A percentile compares a stretch with the other conserved stretches of the same genome.
Conservation (phyloP, 83 land plant species). For the Picea abies region DNA sequence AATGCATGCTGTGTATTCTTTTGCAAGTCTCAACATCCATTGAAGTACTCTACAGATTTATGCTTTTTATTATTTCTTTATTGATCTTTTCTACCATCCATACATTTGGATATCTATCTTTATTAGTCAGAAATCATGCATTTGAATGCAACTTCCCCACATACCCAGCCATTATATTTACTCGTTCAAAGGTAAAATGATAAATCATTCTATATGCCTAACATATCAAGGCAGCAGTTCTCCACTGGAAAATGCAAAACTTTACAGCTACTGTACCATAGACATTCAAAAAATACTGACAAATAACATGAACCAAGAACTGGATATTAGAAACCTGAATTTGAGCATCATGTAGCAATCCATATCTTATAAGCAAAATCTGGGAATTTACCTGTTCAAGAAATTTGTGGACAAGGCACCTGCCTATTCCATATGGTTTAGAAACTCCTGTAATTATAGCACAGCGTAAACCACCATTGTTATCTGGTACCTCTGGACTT, state of each 20-base stretch:
- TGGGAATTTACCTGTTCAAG: background rate
- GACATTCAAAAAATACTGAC: background rate
- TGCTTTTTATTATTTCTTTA: background rate
- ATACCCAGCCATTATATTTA: background rate
- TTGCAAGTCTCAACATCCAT: background rate
- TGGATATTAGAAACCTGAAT: background rate
- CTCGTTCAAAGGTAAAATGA: background rate
- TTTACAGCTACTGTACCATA: background rate
- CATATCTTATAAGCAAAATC: background rate
- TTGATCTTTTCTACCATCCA: background rate
- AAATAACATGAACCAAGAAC: background rate
- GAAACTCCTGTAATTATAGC: slow-evolving; percentile 10
- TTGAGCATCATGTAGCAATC: background rate
- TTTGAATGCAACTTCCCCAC: background rate
- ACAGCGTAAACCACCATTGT: background rate
- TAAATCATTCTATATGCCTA: background rate
- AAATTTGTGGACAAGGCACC: slow-evolving; percentile 5
- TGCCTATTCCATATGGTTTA: slow-evolving; percentile 9
- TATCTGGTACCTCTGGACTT: background rate
- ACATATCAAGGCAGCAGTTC: background rate
- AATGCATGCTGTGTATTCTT: background rate
- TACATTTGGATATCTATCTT: background rate
- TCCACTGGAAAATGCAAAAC: background rate
- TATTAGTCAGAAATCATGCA: background rate
- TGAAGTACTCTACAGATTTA: background rate